phyloP scores from a whole-genome alignment of 768 basidiomycete genomes.

The Pleurotus citrinopileatus region DNA sequence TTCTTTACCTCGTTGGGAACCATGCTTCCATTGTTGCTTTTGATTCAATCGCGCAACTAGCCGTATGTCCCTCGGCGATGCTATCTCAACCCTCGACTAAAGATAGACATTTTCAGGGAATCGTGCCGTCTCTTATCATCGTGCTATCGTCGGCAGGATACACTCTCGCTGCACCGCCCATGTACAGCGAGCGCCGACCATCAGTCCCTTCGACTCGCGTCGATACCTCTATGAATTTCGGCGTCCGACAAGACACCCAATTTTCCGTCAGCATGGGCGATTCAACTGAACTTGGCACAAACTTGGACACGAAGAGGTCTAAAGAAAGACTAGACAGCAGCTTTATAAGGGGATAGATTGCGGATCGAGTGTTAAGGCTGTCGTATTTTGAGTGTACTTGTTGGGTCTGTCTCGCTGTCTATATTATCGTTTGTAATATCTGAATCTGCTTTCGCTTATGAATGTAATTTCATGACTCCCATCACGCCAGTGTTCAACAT shows the following conservation, averaged over 20 bases:
- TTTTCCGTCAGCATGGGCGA: slow-evolving; percentile 8
- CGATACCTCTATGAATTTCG: slow-evolving; percentile 37
- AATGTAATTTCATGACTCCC: too few species aligned
- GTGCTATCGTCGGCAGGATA: neutral
- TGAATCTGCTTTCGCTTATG: too few species aligned
- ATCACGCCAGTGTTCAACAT: too few species aligned
- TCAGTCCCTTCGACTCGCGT: slow-evolving; percentile 1
- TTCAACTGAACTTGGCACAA: neutral
- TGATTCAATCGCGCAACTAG: neutral
- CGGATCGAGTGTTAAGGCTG: too few species aligned
- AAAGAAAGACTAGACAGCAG: neutral
- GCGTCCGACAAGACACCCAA: slow-evolving; percentile 29
- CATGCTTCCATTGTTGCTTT: neutral
- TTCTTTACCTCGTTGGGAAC: slow-evolving; percentile 2
- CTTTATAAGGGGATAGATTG: neutral
- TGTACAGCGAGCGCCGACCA: slow-evolving; percentile 6
- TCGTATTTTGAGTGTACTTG: too few species aligned
- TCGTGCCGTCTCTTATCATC: slow-evolving; percentile 2
- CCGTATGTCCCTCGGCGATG: too few species aligned
- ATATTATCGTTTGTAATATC: too few species aligned
- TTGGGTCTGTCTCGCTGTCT: too few species aligned
- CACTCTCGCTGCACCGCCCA: slow-evolving; percentile 3
- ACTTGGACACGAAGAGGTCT: neutral
- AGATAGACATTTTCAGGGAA: too few species aligned
- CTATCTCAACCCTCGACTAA: too few species aligned